Conservation (phyloP, 176 grass and related monocot genomes). For the Chrysopogon serrulatus region DNA sequence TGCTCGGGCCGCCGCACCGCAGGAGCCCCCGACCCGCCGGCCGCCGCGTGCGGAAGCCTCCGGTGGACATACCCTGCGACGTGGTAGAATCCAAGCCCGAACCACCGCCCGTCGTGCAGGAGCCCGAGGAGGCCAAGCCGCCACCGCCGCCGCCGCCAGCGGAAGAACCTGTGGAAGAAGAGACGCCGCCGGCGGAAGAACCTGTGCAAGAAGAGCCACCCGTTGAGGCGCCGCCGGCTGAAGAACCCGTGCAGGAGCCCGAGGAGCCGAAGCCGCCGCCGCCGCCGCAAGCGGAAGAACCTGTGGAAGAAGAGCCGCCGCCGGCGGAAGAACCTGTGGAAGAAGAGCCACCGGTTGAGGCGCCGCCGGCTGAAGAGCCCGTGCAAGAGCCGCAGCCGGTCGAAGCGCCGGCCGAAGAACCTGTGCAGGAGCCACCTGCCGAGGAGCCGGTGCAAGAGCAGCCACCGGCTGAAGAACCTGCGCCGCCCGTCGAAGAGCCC, state of each 20-base stretch:
- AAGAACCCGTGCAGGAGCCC: background rate
- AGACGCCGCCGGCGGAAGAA: background rate
- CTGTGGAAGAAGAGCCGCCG: background rate
- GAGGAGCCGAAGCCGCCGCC: background rate
- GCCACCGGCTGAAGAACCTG: background rate
- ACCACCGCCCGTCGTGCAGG: background rate
- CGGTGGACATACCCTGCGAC: conserved; percentile 35
- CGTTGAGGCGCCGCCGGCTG: rapidly evolving
- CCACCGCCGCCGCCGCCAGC: background rate
- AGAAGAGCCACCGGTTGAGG: background rate
- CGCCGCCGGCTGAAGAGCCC: background rate
- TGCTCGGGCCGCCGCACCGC: background rate
- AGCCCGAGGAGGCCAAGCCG: background rate
- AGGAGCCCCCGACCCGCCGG: background rate
- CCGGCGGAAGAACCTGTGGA: background rate
- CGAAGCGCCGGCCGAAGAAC: too few species aligned
- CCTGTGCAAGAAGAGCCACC: too few species aligned
- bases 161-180: background rate
- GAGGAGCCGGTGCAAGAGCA: background rate
- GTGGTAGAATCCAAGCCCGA: background rate
- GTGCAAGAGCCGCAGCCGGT: background rate
- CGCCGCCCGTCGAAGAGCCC: background rate
- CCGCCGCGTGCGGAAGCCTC: background rate
- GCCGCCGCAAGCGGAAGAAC: background rate
- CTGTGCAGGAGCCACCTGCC: background rate